Conservation (phyloP, 2,329 filamentous ascomycete genomes). For the Cladosporium sphaerospermum region DNA sequence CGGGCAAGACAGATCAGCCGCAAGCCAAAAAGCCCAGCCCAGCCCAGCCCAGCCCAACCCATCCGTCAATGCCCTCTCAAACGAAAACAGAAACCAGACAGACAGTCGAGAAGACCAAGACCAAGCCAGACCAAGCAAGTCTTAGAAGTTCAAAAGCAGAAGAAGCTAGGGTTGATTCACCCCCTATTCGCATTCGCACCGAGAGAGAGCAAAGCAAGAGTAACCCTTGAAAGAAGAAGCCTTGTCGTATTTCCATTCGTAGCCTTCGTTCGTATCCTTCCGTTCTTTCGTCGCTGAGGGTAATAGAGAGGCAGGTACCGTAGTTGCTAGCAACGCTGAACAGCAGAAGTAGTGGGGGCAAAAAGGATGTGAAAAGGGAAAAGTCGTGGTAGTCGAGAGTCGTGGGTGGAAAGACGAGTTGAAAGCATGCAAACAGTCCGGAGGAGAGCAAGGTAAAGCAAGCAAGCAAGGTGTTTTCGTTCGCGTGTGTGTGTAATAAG, state of each 20-base stretch:
- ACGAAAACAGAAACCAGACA: too few species aligned
- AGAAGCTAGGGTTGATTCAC: too few species aligned
- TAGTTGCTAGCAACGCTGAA: slow-evolving; percentile 11
- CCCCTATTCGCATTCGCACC: neutral
- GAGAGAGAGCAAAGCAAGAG: slow-evolving; percentile 2
- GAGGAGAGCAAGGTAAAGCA: slow-evolving; percentile 3
- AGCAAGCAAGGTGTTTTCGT: slow-evolving; percentile 10
- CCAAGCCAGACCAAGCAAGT: too few species aligned
- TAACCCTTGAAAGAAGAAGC: too few species aligned
- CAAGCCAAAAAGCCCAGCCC: too few species aligned
- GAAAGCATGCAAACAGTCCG: slow-evolving; percentile 9
- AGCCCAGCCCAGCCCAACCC: too few species aligned
- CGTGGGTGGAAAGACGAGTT: neutral
- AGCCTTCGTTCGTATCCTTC: neutral
- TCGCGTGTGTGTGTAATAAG: slow-evolving; percentile 13
- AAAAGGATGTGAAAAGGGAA: slow-evolving; percentile 6
- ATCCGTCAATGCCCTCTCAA: too few species aligned
- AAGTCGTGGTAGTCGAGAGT: neutral
- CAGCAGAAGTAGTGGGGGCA: slow-evolving; percentile 4
- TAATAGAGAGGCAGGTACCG: neutral
- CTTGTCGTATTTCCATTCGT: neutral
- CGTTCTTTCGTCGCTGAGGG: slow-evolving; percentile 6
- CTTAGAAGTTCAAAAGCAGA: too few species aligned
- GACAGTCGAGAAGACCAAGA: too few species aligned
- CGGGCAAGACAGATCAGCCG: too few species aligned